Conservation (phyloP, 768 basidiomycete genomes). For the Russula lepida region DNA sequence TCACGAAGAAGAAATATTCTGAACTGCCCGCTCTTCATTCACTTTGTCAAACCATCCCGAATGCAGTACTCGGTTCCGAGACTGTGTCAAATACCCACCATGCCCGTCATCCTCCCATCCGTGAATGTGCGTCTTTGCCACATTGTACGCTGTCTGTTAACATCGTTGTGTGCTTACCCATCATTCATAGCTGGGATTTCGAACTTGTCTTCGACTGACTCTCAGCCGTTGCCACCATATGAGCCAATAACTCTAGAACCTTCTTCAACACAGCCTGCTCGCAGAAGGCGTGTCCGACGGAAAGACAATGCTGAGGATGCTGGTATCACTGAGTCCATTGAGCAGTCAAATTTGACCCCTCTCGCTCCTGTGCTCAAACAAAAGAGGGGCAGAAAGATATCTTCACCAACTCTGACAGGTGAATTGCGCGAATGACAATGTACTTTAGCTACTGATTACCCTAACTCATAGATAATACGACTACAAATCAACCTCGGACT, state of each 20-base stretch:
- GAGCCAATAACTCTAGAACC: neutral
- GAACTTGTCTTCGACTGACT: neutral
- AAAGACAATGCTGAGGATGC: neutral
- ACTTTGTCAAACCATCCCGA: slow-evolving; percentile 36
- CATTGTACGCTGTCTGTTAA: neutral
- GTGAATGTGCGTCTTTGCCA: slow-evolving; percentile 2
- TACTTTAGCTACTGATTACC: neutral
- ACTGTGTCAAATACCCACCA: neutral
- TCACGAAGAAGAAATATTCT: slow-evolving; percentile 44
- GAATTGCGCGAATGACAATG: neutral
- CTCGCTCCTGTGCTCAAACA: neutral
- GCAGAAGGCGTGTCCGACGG: neutral
- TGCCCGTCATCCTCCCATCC: neutral
- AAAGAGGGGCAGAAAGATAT: neutral
- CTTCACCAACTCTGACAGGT: neutral
- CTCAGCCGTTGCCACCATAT: neutral
- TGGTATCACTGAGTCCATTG: neutral
- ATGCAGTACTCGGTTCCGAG: slow-evolving; percentile 31
- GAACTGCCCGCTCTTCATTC: slow-evolving; percentile 49
- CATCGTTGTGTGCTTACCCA: neutral
- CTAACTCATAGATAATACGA: neutral
- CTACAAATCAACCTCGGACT: slow-evolving; percentile 25
- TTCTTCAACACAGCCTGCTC: neutral
- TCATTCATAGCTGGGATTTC: neutral
- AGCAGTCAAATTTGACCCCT: neutral